Evolutionary conservation across 208 protist genomes (phyloP), one percentile per base, ranked within the genome.

Genomic region (Herpetomonas tarakana): DNA sequence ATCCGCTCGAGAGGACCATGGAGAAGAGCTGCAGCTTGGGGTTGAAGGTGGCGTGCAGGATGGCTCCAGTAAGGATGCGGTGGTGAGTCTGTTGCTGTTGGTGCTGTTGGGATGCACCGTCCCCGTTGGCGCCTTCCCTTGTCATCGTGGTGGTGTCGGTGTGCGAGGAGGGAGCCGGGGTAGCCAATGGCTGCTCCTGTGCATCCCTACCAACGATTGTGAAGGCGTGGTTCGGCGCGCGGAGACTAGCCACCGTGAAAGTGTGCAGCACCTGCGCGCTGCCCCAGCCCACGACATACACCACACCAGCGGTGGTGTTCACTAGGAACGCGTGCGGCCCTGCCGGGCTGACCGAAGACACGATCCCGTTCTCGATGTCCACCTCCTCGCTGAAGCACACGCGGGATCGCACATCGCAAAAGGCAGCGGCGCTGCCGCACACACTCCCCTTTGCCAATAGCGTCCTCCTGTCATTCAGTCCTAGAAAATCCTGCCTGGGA

Each of bases 201-300:
- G 46, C 11, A 7, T 3, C 6, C 44, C 18, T 19, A 27, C 3
- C 14, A 14, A 3, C 9, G 44, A 11, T 22, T 4, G 35, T 14
- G 44, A 78, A 68, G n/a, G 18, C 16, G 55, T 78, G 72, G 6
- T 51, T 25, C 16, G 50, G 29, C 29, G 46, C 55, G 46, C 71
- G 71, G 30, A 83, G 57, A 9, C 60, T 58, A 2, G 57, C 58
- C 12, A 61, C 74, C n/a, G 60, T 85, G 73, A 71, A 86, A 12
- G 65, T 67, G 31, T 87, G 77, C 41, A 91, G 57, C 26, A 91
- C 41, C 24, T 59, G 56, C 28, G 83, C 65, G 21, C 52, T 31
- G 31, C 62, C 64, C 84, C 84, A 91, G 45, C 81, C 81, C 26
- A 91, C 51, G 11, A 86, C 71, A 50, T 78, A 83, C 25, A 88